Evolutionary conservation across 768 basidiomycete species (phyloP).

Genomic region (Phanerochaete carnosa): DNA sequence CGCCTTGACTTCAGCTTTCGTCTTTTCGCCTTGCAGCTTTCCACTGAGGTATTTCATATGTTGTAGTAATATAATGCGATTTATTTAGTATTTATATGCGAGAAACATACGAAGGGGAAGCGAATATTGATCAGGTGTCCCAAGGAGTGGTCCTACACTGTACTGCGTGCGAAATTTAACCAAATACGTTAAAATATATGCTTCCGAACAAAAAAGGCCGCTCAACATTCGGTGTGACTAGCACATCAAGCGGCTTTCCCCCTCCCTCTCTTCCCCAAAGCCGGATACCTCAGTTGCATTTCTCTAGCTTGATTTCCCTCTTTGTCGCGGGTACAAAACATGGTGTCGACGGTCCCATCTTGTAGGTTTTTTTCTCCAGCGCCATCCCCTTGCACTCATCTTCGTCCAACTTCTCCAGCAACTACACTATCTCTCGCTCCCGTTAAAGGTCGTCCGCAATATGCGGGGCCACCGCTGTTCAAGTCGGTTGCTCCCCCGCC

Average conservation of each 20-base stretch:
- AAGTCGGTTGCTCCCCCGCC: neutral
- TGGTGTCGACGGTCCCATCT: neutral
- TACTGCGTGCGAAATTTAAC: neutral
- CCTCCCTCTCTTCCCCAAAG: neutral
- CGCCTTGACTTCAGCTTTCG: too few relatives aligned
- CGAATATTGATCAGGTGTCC: too few relatives aligned
- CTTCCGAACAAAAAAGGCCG: neutral
- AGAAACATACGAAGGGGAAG: too few relatives aligned
- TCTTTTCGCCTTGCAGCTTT: neutral
- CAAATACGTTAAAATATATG: neutral
- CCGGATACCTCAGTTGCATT: too few relatives aligned
- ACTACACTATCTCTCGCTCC: neutral
- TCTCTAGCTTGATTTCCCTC: neutral
- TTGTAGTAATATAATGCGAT: too few relatives aligned
- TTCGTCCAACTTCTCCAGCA: neutral
- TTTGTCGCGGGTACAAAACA: neutral
- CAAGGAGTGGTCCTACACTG: too few relatives aligned
- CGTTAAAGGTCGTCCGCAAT: neutral
- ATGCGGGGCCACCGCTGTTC: slow-evolving; percentile 1
- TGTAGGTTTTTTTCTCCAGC: neutral
- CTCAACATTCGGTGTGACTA: neutral
- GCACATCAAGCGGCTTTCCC: neutral
- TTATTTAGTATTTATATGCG: too few relatives aligned
- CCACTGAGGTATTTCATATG: too few relatives aligned
- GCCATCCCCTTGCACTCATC: neutral